These are phyloP conservation scores for Gentiana dahurica DNA, from an alignment of 257 asterid species.

Conservation along the genomic window DNA sequence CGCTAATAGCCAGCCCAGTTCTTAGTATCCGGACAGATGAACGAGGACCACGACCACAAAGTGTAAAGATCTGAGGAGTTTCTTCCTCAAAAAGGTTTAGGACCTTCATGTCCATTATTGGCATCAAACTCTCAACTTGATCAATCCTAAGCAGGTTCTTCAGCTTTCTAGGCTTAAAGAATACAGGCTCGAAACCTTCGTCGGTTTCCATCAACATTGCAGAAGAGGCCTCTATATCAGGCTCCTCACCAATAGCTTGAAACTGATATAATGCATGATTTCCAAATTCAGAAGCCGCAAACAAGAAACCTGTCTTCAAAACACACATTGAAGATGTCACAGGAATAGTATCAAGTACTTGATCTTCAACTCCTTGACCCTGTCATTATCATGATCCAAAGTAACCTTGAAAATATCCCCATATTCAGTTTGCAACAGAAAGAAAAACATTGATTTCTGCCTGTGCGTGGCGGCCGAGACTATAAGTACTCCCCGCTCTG, in stretches of 20 bases:
- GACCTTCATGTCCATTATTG: slow-evolving; percentile 94
- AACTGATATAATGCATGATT: slow-evolving; percentile 96
- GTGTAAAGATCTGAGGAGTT: slow-evolving; percentile 87
- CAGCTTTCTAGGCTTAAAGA: slow-evolving; percentile 92
- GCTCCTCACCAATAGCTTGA: slow-evolving; percentile 93
- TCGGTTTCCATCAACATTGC: slow-evolving; percentile 94
- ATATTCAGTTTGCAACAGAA: slow-evolving; percentile 93
- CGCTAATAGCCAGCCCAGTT: slow-evolving; percentile 97
- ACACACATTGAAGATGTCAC: slow-evolving; percentile 90
- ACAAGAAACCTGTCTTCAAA: slow-evolving; percentile 88
- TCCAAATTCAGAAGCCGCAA: slow-evolving; percentile 98
- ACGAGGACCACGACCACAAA: slow-evolving; percentile 98
- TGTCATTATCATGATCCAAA: slow-evolving; percentile 71
- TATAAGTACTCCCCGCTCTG: slow-evolving; percentile 92
- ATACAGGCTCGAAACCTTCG: slow-evolving; percentile 96
- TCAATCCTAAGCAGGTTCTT: slow-evolving; percentile 89
- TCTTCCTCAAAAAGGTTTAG: slow-evolving; percentile 85
- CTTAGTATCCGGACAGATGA: slow-evolving; percentile 76
- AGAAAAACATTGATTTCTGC: slow-evolving; percentile 97
- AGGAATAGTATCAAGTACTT: slow-evolving; percentile 96
- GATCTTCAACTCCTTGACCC: slow-evolving; percentile 82
- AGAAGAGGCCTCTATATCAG: slow-evolving; percentile 92
- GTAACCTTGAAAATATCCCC: slow-evolving; percentile 92
- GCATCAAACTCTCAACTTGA: slow-evolving; percentile 93
- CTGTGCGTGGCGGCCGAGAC: slow-evolving; percentile 93